Conservation (phyloP, 2,329 filamentous ascomycete species). For the Calonectria pseudoturangicola region DNA sequence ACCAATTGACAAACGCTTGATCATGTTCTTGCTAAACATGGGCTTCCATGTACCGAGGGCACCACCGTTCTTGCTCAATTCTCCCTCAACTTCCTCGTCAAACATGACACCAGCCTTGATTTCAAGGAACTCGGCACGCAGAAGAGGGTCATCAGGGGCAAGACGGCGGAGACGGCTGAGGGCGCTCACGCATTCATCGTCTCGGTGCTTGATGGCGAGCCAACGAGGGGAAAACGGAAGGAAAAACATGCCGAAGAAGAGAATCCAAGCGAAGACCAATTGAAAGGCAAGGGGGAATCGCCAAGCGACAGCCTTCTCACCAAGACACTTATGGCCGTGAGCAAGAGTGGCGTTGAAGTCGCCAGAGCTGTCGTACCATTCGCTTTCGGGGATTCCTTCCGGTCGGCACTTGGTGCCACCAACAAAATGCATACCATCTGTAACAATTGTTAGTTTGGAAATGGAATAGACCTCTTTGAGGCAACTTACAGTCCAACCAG, state of each 20-base stretch:
- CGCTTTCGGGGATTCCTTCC: conserved; percentile 7
- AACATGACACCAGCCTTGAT: conserved; percentile 26
- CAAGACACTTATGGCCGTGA: conserved; percentile 5
- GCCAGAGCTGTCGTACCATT: conserved; percentile 7
- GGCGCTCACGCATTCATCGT: background rate
- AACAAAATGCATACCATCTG: conserved; percentile 18
- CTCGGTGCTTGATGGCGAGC: conserved; percentile 20
- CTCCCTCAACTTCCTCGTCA: conserved; percentile 2
- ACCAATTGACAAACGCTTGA: conserved; percentile 9
- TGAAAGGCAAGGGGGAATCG: conserved; percentile 23
- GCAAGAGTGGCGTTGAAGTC: conserved; percentile 21
- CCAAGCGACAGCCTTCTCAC: conserved; percentile 14
- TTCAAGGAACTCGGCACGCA: conserved; percentile 8
- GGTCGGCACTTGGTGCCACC: conserved; percentile 1
- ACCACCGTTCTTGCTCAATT: conserved; percentile 7
- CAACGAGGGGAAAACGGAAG: conserved; percentile 25
- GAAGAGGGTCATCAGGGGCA: background rate
- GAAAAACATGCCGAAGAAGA: conserved; percentile 21
- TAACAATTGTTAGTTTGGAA: background rate
- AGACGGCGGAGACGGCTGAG: conserved; percentile 4
- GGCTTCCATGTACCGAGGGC: conserved; percentile 7
- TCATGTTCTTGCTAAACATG: conserved; percentile 20
- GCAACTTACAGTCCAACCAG: conserved; percentile 27
- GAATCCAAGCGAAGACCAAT: background rate
- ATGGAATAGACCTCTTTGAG: background rate